phyloP scores from a whole-genome alignment of 2,329 filamentous ascomycete genomes.

The Colletotrichum higginsianum region DNA sequence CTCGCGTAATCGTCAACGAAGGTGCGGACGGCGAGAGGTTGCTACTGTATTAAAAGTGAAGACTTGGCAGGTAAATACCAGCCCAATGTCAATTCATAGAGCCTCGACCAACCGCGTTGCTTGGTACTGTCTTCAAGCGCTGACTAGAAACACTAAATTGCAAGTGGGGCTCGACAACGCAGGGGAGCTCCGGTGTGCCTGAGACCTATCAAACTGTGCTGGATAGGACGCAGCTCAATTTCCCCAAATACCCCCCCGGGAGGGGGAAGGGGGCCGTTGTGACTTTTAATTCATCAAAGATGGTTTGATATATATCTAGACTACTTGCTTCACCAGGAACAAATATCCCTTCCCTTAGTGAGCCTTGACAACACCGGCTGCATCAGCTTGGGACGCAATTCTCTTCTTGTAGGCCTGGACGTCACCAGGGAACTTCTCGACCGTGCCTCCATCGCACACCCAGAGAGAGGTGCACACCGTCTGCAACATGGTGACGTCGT shows the following conservation, averaged over 20 bases:
- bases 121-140: conserved; percentile 19
- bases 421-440: conserved; percentile 96
- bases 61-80: neutral
- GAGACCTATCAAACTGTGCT: conserved; percentile 24
- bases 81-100: conserved; percentile 2
- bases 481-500: conserved; percentile 99
- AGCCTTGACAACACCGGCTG: conserved; percentile 84
- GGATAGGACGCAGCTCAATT: neutral
- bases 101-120: conserved; percentile 7
- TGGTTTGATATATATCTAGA: conserved; percentile 2
- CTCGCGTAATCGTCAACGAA: neutral
- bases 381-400: conserved; percentile 90
- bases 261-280: too few relatives aligned
- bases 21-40: neutral
- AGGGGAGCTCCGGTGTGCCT: conserved; percentile 36
- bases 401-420: conserved; percentile 98
- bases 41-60: neutral
- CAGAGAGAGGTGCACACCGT: conserved; percentile 95
- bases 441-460: conserved; percentile 95
- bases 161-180: conserved; percentile 11
- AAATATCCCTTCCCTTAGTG: conserved; percentile 56
- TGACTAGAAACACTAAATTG: conserved; percentile 34
- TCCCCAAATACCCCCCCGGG: neutral
- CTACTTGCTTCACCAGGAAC: neutral
- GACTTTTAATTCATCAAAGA: neutral